phyloP scores from a whole-genome alignment of 2,329 filamentous ascomycete species.

The Cytospora piceae region DNA sequence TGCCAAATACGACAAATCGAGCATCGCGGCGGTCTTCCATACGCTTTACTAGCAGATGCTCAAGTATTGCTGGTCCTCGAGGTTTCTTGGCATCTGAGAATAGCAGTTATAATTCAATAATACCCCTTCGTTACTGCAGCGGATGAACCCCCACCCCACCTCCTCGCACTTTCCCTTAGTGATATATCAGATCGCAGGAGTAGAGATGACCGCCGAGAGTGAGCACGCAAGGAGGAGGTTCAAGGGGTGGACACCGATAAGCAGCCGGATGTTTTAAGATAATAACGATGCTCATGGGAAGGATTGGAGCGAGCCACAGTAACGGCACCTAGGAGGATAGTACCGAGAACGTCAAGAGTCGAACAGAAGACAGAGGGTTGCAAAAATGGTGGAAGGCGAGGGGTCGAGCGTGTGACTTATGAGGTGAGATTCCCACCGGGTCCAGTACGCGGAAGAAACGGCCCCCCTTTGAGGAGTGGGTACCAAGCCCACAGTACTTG shows the following conservation, averaged over 20 bases:
- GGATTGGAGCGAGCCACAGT: background rate
- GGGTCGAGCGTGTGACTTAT: background rate
- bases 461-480: background rate
- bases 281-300: background rate
- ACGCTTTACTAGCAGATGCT: slow-evolving; percentile 49
- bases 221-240: background rate
- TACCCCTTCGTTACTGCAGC: slow-evolving; percentile 15
- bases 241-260: background rate
- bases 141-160: background rate
- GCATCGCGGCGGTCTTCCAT: slow-evolving; percentile 69
- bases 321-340: background rate
- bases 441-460: background rate
- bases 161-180: slow-evolving; percentile 23
- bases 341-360: background rate
- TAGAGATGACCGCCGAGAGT: background rate
- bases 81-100: slow-evolving; percentile 16
- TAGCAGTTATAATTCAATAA: slow-evolving; percentile 22
- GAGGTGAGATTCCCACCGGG: background rate
- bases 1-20: slow-evolving; percentile 92
- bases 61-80: slow-evolving; percentile 17
- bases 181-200: background rate
- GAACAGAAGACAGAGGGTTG: background rate
- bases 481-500: background rate
- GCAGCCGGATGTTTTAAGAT: background rate
- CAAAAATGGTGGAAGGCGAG: background rate